These are phyloP conservation scores for Teunomyces panamensis DNA, from an alignment of 805 yeast species.

Conservation along the genomic window DNA sequence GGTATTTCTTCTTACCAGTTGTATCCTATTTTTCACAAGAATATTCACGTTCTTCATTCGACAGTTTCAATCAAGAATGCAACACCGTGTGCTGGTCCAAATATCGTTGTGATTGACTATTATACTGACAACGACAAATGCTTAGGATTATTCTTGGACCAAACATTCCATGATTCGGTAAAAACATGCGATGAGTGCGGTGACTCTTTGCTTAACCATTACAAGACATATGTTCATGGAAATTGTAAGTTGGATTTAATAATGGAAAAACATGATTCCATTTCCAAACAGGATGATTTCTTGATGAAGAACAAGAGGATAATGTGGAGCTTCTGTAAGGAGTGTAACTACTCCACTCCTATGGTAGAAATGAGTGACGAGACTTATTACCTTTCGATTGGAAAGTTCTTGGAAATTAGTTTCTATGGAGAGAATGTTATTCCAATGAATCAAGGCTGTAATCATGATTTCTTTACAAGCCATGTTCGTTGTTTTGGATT, in stretches of 20 bases:
- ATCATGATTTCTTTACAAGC: slow-evolving; percentile 76
- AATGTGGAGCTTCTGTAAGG: slow-evolving; percentile 90
- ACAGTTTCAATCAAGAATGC: slow-evolving; percentile 80
- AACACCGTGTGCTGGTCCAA: slow-evolving; percentile 93
- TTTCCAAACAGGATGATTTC: slow-evolving; percentile 17
- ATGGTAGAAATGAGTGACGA: slow-evolving; percentile 78
- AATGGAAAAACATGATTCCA: slow-evolving; percentile 49
- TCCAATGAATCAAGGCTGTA: slow-evolving; percentile 52
- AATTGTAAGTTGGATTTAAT: slow-evolving; percentile 75
- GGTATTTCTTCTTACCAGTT: slow-evolving; percentile 36
- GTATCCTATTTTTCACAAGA: slow-evolving; percentile 62
- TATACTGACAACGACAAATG: slow-evolving; percentile 91
- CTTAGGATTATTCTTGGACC: slow-evolving; percentile 85
- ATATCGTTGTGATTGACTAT: slow-evolving; percentile 74
- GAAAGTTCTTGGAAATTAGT: slow-evolving; percentile 83
- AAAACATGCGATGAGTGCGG: slow-evolving; percentile 81
- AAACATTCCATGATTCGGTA: slow-evolving; percentile 63
- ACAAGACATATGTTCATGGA: slow-evolving; percentile 85
- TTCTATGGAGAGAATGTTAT: slow-evolving; percentile 57
- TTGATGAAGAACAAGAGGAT: slow-evolving; percentile 53
- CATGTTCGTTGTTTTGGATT: slow-evolving; percentile 84
- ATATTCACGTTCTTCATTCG: slow-evolving; percentile 72
- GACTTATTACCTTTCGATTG: slow-evolving; percentile 89
- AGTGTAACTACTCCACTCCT: slow-evolving; percentile 73
- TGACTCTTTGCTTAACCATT: slow-evolving; percentile 66